A percentile compares a stretch with the other conserved stretches of the same genome.
These are phyloP conservation scores for Oryza meyeriana DNA, from an alignment of 176 grass and related monocot species.

Conservation along the genomic window DNA sequence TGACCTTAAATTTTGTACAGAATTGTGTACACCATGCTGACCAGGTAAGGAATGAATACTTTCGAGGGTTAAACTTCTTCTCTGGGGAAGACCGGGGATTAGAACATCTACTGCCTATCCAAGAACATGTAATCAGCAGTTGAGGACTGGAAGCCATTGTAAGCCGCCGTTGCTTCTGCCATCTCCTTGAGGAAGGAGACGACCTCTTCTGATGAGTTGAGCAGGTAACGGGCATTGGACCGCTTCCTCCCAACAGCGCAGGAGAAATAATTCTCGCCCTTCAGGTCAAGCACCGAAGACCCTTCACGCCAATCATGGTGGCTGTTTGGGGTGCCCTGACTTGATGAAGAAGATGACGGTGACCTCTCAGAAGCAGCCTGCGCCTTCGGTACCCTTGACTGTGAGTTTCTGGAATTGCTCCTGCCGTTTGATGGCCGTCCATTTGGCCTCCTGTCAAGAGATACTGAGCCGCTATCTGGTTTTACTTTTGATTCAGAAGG, in stretches of 20 bases:
- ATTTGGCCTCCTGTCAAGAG: slow-evolving; percentile 44
- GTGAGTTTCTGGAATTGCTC: slow-evolving; percentile 61
- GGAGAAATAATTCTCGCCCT: slow-evolving; percentile 97
- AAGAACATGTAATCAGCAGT: slow-evolving; percentile 43
- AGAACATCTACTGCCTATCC: slow-evolving; percentile 45
- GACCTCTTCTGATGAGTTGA: slow-evolving; percentile 84
- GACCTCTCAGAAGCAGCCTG: slow-evolving; percentile 47
- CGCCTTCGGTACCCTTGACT: slow-evolving; percentile 47
- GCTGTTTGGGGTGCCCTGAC: slow-evolving; percentile 37
- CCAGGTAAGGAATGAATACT: slow-evolving; percentile 34
- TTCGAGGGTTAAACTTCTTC: background rate
- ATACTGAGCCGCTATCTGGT: slow-evolving; percentile 48
- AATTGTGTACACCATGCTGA: slow-evolving; percentile 26
- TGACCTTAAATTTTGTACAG: slow-evolving; percentile 43
- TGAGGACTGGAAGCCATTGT: slow-evolving; percentile 6
- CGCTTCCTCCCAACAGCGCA: slow-evolving; percentile 89
- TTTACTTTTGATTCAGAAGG: slow-evolving; percentile 84
- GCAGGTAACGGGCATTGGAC: slow-evolving; percentile 79
- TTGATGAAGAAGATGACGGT: slow-evolving; percentile 42
- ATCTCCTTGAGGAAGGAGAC: slow-evolving; percentile 79
- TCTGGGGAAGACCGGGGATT: slow-evolving; percentile 9
- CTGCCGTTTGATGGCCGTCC: slow-evolving; percentile 61
- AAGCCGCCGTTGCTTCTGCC: slow-evolving; percentile 36
- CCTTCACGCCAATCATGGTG: slow-evolving; percentile 83
- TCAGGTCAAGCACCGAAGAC: slow-evolving; percentile 92